Base-by-base conservation (phyloP, 495 filamentous ascomycete genomes). In the Geopyxis carbonaria region DNA sequence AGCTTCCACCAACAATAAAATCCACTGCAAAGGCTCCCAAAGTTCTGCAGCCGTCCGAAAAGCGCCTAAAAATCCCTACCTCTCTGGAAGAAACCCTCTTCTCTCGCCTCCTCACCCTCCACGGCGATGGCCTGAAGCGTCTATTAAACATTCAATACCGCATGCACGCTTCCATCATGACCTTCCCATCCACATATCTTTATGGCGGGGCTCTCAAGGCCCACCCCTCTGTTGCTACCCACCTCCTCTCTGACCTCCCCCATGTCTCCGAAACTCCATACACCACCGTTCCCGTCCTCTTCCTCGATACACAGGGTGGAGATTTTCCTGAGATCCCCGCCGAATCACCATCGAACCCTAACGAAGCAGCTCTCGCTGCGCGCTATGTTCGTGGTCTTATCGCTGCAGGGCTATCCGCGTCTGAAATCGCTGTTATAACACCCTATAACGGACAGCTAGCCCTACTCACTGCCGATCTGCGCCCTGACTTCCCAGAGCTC, bases 101-200 rank as follows among this genome's bases (percentile, higher is more conserved):
- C 56, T 86, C 93, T 55, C 68, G 89, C 18, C 64, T 99, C 14
- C 66, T 99, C 14, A 65, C 64, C 4, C 63, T 94, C 2, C 81
- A 99, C 53, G 91, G 89, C 1, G 59, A 74, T 2, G 63, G 60
- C 0, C 81, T 99, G 58, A 99, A 95, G 63, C 65, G 78, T 18
- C 89, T 94, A 77, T 68, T 95, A 8, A 94, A 81, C n/a, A 93
- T 81, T 2, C 89, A 99, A 62, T 99, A 99, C 58, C 80, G 89
- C 6, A 99, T 99, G 89, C 87, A 99, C 58, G 76, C 82, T 51
- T 68, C 65, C 34, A 95, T 99, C 53, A 95, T 94, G 89, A 64
- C 69, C 25, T 95, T 94, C 56, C 87, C 91, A 0, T 94, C 87
- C 0, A 65, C 75, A 36, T 77, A 84, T 56, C 68, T 99, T 15